Evolutionary conservation across 2,329 filamentous ascomycete genomes (phyloP), one percentile per base, ranked within the genome.

Genomic region (Mollisia scopiformis): DNA sequence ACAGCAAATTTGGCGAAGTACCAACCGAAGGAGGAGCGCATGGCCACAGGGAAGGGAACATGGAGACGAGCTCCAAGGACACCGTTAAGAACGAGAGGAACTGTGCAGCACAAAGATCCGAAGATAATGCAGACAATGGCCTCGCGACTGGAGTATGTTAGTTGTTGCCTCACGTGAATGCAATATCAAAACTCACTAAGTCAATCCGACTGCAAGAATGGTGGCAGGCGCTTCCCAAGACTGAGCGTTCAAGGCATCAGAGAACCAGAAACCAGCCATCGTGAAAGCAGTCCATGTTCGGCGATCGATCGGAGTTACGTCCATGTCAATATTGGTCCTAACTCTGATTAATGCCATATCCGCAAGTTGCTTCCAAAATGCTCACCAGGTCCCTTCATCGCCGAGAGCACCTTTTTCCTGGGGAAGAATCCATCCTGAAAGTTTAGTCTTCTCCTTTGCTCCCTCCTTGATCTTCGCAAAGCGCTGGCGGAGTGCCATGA

Each of bases 61-160:
- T 81, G 79, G 28, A 80, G 71, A 57, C 75, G 75, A 25, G 78
- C 75, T n/a, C 79, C 78, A 31, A 79, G 75, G 23, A 76, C 75
- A n/a, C 79, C 79, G 68, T 81, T 80, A 19, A 80, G 72, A 6
- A 79, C 77, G 60, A 80, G 74, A 19, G 78, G 75, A 1, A 86
- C 78, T 14, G 84, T 82, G 53, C 66, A 68, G 28, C 86, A 84
- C 62, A 85, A 85, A 23, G 83, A 80, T 46, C 88, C 87, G 14
- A 88, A 82, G 57, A 84, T 79, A 60, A 84, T 85, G 57, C 68
- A 70, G 47, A 67, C 64, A 23, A 70, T 60, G 1, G 67, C 62
- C 55, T 70, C 68, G 28, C 68, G 64, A 55, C 39, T 63, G 64
- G 8, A 4, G 25, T n/a, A 21, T 16, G 41, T 60, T 21, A 54